A percentile compares a stretch with the other conserved stretches of the same genome.
Evolutionary conservation across 2,329 filamentous ascomycete species (phyloP).

Genomic region (Amesomyces nigricolor): DNA sequence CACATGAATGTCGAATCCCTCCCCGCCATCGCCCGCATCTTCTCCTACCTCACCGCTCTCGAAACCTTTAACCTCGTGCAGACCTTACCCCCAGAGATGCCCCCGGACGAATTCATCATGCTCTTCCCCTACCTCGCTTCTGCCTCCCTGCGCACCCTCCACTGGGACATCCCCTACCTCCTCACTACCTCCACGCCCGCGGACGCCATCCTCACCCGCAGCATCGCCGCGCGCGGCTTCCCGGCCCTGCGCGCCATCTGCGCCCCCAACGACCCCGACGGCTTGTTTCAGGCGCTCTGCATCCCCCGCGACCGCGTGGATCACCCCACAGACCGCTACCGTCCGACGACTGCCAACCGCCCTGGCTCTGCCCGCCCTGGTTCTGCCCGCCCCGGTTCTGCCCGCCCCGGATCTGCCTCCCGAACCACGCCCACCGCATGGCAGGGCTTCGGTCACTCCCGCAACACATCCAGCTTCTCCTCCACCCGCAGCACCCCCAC

Average conservation of each 20-base stretch:
- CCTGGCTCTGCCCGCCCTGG: slow-evolving; percentile 4
- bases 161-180: slow-evolving; percentile 57
- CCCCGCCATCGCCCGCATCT: slow-evolving; percentile 52
- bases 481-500: slow-evolving; percentile 8
- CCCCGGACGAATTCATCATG: slow-evolving; percentile 51
- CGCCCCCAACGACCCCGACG: slow-evolving; percentile 63
- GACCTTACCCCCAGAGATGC: slow-evolving; percentile 47
- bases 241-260: slow-evolving; percentile 56
- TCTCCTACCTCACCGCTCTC: slow-evolving; percentile 49
- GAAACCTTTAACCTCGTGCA: slow-evolving; percentile 51
- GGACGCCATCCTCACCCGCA: slow-evolving; percentile 57
- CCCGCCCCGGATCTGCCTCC: neutral
- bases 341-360: slow-evolving; percentile 17
- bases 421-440: neutral
- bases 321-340: slow-evolving; percentile 45
- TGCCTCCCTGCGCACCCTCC: slow-evolving; percentile 45
- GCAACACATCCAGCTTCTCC: slow-evolving; percentile 17
- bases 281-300: slow-evolving; percentile 63
- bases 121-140: slow-evolving; percentile 61
- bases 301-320: slow-evolving; percentile 53
- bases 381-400: too few relatives aligned
- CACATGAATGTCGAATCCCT: slow-evolving; percentile 53
- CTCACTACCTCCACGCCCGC: slow-evolving; percentile 42
- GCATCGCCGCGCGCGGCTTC: slow-evolving; percentile 57
- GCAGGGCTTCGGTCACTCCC: slow-evolving; percentile 14